Conservation (phyloP, 2,329 filamentous ascomycete genomes). For the Cercospora canescens region DNA sequence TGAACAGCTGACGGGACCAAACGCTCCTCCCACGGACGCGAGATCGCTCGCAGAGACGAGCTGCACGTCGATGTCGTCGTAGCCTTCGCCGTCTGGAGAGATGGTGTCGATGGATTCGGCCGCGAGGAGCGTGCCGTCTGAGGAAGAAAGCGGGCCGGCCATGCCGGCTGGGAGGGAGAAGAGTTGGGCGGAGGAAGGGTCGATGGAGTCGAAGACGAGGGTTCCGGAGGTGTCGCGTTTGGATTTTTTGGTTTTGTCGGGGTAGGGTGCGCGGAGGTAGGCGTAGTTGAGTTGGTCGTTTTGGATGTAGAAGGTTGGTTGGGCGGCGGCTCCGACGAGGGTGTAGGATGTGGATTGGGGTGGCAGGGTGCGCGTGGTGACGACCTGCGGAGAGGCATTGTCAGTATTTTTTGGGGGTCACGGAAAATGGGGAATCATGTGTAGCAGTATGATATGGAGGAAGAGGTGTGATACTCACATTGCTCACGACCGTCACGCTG, state of each 20-base stretch:
- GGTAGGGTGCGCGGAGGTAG: background rate
- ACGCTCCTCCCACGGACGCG: background rate
- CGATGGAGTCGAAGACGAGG: background rate
- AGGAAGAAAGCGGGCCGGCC: background rate
- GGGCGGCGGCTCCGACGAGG: background rate
- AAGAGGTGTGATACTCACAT: background rate
- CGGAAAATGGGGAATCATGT: too few relatives aligned
- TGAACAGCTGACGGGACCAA: background rate
- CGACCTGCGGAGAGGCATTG: background rate
- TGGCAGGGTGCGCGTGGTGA: background rate
- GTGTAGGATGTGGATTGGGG: background rate
- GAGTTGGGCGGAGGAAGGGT: background rate
- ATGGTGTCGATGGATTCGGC: background rate
- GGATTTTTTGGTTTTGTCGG: background rate
- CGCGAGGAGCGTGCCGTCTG: background rate
- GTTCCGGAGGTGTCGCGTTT: conserved; percentile 1
- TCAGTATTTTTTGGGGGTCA: too few relatives aligned
- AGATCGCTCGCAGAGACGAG: background rate
- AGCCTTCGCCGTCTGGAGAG: background rate
- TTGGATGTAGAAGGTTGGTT: conserved; percentile 7
- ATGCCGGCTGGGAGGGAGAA: background rate
- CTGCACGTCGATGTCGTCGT: background rate
- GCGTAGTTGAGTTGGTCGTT: conserved; percentile 6
- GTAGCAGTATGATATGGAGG: background rate
- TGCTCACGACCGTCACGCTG: background rate